Conservation (phyloP, 2,329 filamentous ascomycete species). For the Ophiobolus disseminans region DNA sequence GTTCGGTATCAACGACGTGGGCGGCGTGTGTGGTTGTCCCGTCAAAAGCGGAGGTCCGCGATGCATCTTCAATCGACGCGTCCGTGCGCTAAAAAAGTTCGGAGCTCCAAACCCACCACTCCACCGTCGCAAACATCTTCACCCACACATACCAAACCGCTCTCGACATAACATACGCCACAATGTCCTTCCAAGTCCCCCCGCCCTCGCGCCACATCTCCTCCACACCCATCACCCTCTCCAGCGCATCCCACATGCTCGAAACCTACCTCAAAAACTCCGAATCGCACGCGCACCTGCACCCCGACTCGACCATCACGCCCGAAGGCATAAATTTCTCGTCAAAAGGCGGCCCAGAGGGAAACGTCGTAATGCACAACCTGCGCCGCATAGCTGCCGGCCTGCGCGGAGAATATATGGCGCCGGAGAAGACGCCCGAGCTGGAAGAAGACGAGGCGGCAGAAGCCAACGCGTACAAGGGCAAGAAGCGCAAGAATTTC, state of each 20-base stretch:
- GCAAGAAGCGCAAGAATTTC: constrained; percentile 18
- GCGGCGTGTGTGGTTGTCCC: background rate
- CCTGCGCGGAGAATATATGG: constrained; percentile 59
- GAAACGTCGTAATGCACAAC: constrained; percentile 61
- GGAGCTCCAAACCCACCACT: constrained; percentile 9
- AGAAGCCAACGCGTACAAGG: constrained; percentile 8
- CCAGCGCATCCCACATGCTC: constrained; percentile 46
- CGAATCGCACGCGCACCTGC: constrained; percentile 52
- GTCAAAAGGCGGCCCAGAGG: constrained; percentile 51
- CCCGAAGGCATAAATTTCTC: constrained; percentile 52
- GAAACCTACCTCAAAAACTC: constrained; percentile 51
- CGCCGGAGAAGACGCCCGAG: constrained; percentile 53
- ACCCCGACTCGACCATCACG: constrained; percentile 57
- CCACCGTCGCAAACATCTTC: no score
- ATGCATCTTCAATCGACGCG: constrained; percentile 21
- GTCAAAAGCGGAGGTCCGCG: constrained; percentile 18
- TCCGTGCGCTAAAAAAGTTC: constrained; percentile 43
- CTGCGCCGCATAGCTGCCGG: constrained; percentile 61
- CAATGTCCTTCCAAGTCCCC: constrained; percentile 44
- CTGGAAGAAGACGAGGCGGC: constrained; percentile 39
- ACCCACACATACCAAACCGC: no score
- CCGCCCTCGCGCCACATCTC: constrained; percentile 48
- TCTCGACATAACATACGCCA: no score
- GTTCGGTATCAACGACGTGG: no score
- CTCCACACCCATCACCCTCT: constrained; percentile 38